These are phyloP conservation scores for Aurantiochytrium sp. DNA, from an alignment of 108 stramenopile genomes.

Conservation along the genomic window DNA sequence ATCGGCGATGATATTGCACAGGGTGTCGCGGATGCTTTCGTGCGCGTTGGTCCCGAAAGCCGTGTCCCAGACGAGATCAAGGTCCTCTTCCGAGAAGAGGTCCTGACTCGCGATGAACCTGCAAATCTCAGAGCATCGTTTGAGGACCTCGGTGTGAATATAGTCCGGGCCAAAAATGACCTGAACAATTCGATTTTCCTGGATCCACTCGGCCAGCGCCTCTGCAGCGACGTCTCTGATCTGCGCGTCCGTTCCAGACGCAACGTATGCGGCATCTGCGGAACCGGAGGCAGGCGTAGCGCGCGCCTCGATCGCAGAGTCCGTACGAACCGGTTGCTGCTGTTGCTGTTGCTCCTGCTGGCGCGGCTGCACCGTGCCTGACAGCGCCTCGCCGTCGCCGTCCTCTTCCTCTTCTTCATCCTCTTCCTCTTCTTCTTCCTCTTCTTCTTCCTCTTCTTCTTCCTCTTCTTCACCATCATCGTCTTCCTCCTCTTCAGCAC, in stretches of 20 bases:
- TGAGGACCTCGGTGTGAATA: not conserved
- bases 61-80: not conserved
- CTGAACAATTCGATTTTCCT: not conserved
- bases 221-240: not conserved
- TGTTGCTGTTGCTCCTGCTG: no score
- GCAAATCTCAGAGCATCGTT: slow-evolving; percentile 1
- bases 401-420: no score
- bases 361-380: no score
- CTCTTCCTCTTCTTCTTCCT: not conserved
- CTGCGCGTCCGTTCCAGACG: no score
- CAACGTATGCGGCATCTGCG: no score
- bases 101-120: not conserved
- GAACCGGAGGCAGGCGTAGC: no score
- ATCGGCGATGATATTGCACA: not conserved
- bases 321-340: no score
- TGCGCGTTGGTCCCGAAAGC: not conserved
- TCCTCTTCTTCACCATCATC: not conserved
- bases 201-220: not conserved
- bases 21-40: not conserved
- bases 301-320: no score
- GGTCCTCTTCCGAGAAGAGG: not conserved
- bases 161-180: not conserved
- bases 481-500: no score
- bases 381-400: no score
- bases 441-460: not conserved